Evolutionary conservation across 768 basidiomycete genomes (phyloP).

Genomic region (Saitozyma podzolica): DNA sequence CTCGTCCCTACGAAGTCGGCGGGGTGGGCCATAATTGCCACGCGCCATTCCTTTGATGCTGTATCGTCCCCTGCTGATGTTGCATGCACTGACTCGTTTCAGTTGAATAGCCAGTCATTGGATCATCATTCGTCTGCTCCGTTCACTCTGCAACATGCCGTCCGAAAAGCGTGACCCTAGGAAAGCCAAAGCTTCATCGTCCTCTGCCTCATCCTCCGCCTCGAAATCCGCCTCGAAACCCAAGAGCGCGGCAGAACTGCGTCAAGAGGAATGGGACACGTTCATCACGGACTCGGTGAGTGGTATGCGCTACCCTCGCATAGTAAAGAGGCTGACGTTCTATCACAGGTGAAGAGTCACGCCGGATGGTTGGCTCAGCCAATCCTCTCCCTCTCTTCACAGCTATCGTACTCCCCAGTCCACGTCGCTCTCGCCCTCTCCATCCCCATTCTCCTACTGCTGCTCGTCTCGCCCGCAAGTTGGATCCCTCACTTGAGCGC

Average conservation of each 20-base stretch:
- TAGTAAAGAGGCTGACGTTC: not conserved
- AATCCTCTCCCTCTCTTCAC: slow-evolving; percentile 2
- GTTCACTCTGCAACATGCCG: no score
- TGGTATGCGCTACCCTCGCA: no score
- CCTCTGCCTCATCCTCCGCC: no score
- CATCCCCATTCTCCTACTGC: slow-evolving; percentile 62
- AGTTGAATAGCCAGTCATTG: no score
- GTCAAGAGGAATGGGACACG: not conserved
- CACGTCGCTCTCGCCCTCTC: slow-evolving; percentile 14
- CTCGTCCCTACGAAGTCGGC: no score
- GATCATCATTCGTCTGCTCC: no score
- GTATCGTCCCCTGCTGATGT: no score
- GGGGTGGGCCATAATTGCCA: no score
- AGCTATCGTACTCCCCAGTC: not conserved
- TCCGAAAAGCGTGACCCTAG: no score
- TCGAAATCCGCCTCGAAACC: not conserved
- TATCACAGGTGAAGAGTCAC: slow-evolving; percentile 19
- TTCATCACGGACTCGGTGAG: not conserved
- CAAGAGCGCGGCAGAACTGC: not conserved
- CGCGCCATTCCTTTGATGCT: no score
- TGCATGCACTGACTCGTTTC: no score
- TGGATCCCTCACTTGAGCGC: slow-evolving; percentile 31
- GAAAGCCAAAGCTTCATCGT: no score
- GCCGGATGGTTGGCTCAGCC: slow-evolving; percentile 23
- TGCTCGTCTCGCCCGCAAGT: slow-evolving; percentile 21